Evolutionary conservation across 2,329 filamentous ascomycete genomes (phyloP).

Genomic region (Mycosphaerella arachidis): DNA sequence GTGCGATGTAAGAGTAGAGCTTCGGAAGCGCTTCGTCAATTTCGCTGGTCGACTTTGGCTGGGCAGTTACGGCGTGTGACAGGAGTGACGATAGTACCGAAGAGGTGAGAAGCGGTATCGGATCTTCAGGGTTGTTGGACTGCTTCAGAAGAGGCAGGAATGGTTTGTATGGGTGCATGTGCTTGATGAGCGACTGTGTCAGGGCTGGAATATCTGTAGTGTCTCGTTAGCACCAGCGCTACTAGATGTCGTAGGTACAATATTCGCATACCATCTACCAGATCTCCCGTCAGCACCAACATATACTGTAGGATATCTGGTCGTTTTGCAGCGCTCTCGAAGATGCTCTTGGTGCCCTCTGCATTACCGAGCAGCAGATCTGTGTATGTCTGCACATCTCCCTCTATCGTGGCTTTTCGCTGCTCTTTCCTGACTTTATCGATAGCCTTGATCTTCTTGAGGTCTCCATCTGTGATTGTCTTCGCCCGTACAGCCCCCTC

Average conservation of each 20-base stretch:
- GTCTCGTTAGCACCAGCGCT: slow-evolving; percentile 1
- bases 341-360: slow-evolving; percentile 62
- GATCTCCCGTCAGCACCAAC: slow-evolving; percentile 79
- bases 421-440: slow-evolving; percentile 95
- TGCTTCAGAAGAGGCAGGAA: slow-evolving; percentile 81
- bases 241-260: neutral
- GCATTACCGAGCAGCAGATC: slow-evolving; percentile 69
- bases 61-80: slow-evolving; percentile 56
- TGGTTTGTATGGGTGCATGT: slow-evolving; percentile 66
- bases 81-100: slow-evolving; percentile 80
- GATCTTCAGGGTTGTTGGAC: slow-evolving; percentile 76
- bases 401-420: slow-evolving; percentile 75
- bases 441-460: slow-evolving; percentile 92
- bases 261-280: slow-evolving; percentile 68
- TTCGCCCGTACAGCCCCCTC: slow-evolving; percentile 91
- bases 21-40: slow-evolving; percentile 74
- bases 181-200: slow-evolving; percentile 68
- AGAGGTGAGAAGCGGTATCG: slow-evolving; percentile 83
- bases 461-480: slow-evolving; percentile 87
- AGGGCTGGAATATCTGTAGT: slow-evolving; percentile 70
- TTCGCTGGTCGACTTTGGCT: slow-evolving; percentile 55
- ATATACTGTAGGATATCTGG: slow-evolving; percentile 93
- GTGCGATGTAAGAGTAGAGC: slow-evolving; percentile 80
- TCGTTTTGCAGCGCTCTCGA: slow-evolving; percentile 80
- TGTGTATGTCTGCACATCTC: slow-evolving; percentile 74